Conservation (phyloP, 306 rosid genomes). For the Fragaria iinumae region DNA sequence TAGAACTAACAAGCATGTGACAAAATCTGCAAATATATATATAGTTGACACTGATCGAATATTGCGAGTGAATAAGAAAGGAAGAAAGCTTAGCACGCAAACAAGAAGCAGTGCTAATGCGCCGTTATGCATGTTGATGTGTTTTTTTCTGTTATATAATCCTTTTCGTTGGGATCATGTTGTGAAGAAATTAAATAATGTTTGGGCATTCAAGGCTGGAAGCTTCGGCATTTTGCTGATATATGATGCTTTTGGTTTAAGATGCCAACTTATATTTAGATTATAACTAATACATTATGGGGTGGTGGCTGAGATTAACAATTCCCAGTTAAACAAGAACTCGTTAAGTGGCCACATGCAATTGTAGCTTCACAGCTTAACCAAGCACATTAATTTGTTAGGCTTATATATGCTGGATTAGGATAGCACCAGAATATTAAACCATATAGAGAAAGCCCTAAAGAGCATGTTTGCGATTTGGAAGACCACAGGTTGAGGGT, state of each 20-base stretch:
- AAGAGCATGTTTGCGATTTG: conserved; percentile 14
- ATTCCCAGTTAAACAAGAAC: conserved; percentile 30
- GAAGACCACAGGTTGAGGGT: neutral
- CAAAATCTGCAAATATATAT: conserved; percentile 35
- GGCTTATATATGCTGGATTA: conserved; percentile 31
- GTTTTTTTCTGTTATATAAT: neutral
- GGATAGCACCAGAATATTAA: neutral
- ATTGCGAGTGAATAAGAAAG: neutral
- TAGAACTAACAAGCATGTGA: conserved; percentile 48
- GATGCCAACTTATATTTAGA: conserved; percentile 41
- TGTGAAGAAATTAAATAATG: conserved; percentile 28
- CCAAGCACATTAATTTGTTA: conserved; percentile 27
- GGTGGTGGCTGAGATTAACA: conserved; percentile 33
- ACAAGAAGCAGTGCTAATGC: conserved; percentile 15
- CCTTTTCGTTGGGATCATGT: conserved; percentile 54
- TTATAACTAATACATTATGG: conserved; percentile 17
- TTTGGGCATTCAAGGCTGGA: conserved; percentile 26
- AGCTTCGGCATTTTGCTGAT: conserved; percentile 48
- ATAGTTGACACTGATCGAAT: conserved; percentile 12
- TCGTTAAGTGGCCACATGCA: conserved; percentile 59
- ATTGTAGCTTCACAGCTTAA: conserved; percentile 27
- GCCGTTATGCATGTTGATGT: conserved; percentile 26
- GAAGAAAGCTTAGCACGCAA: conserved; percentile 1
- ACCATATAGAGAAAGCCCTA: neutral
- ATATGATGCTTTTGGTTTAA: conserved; percentile 28